Percentiles rank a stretch among this genome's conserved stretches.
These are phyloP conservation scores for Saccharomycopsis capsularis DNA, from an alignment of 805 yeast genomes.

Conservation along the genomic window DNA sequence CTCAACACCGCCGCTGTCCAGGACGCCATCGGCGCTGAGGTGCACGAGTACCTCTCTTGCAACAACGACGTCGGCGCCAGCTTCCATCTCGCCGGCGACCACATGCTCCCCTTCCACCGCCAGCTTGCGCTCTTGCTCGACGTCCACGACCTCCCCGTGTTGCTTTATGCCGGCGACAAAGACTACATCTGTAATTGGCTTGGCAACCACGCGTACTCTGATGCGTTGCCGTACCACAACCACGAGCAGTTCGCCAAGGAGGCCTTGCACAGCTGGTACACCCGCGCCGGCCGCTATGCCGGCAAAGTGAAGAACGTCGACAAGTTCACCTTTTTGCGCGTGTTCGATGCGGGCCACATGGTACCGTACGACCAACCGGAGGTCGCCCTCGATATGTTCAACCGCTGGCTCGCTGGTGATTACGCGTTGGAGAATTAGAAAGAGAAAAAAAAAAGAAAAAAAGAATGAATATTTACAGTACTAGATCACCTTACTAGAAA, in stretches of 20 bases:
- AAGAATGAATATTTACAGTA: too few species aligned
- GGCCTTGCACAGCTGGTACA: conserved; percentile 27
- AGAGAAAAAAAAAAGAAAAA: too few species aligned
- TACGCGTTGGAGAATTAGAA: conserved; percentile 20
- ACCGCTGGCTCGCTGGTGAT: conserved; percentile 78
- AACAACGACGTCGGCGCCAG: conserved; percentile 71
- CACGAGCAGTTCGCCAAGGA: conserved; percentile 24
- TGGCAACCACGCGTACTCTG: conserved; percentile 81
- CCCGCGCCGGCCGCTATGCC: conserved; percentile 26
- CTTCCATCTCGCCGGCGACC: conserved; percentile 83
- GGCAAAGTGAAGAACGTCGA: conserved; percentile 42
- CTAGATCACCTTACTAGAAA: too few species aligned
- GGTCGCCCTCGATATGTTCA: conserved; percentile 69
- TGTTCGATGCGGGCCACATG: conserved; percentile 93
- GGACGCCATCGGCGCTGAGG: conserved; percentile 86
- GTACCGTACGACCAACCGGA: conserved; percentile 88
- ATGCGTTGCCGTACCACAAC: conserved; percentile 59
- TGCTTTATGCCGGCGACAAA: conserved; percentile 91
- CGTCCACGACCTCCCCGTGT: conserved; percentile 56
- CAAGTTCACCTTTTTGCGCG: conserved; percentile 72
- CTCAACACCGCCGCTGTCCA: conserved; percentile 72
- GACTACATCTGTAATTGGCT: conserved; percentile 92
- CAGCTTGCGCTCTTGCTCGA: conserved; percentile 58
- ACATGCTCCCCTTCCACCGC: conserved; percentile 83
- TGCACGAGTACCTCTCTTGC: conserved; percentile 67